A percentile compares a stretch with the other conserved stretches of the same genome.
Conservation (phyloP, 2,329 filamentous ascomycete genomes). For the Trichoderma cornu-damae region DNA sequence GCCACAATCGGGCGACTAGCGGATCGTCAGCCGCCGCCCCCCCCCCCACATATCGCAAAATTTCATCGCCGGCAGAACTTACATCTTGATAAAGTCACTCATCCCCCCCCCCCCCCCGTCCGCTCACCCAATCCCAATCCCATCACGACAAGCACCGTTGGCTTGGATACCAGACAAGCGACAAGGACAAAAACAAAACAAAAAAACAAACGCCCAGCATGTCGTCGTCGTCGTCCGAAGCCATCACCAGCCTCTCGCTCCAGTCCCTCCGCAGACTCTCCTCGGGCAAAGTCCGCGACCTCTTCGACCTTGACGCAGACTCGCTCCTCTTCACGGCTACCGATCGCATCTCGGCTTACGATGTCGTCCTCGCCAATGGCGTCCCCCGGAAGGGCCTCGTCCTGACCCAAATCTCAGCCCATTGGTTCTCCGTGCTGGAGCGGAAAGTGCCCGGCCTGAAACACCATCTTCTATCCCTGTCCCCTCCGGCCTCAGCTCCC, state of each 20-base stretch:
- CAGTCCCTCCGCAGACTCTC: slow-evolving; percentile 34
- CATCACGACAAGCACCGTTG: neutral
- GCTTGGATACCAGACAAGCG: neutral
- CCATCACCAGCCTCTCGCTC: slow-evolving; percentile 22
- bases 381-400: slow-evolving; percentile 51
- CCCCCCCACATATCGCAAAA: slow-evolving; percentile 5
- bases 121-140: neutral
- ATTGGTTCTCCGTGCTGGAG: slow-evolving; percentile 51
- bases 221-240: slow-evolving; percentile 1
- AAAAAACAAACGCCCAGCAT: neutral
- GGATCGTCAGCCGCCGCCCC: neutral
- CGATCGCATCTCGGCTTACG: slow-evolving; percentile 92
- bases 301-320: slow-evolving; percentile 59
- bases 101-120: neutral
- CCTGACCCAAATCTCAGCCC: slow-evolving; percentile 41
- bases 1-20: slow-evolving; percentile 5
- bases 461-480: slow-evolving; percentile 48
- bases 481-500: slow-evolving; percentile 32
- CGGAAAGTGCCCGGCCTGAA: slow-evolving; percentile 44
- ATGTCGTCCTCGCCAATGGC: slow-evolving; percentile 60
- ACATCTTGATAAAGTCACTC: slow-evolving; percentile 11
- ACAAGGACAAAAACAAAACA: neutral
- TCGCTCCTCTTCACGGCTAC: slow-evolving; percentile 52
- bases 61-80: neutral
- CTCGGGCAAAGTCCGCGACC: slow-evolving; percentile 69